A percentile compares a stretch with the other conserved stretches of the same genome.
Evolutionary conservation across 2,329 filamentous ascomycete species (phyloP).

Genomic region (Amylocarpus encephaloides): DNA sequence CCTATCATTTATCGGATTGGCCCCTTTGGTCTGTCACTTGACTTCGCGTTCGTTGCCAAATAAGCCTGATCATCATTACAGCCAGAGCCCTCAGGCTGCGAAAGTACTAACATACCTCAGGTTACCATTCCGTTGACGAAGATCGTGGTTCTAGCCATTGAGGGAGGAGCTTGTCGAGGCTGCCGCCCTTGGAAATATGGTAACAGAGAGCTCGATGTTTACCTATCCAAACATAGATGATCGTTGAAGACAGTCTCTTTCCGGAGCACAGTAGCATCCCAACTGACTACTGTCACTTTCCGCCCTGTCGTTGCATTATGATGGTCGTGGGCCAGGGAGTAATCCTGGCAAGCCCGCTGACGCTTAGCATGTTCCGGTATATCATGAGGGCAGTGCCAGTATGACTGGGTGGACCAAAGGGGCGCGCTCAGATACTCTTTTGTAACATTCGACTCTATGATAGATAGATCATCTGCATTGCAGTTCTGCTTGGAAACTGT

Average conservation of each 20-base stretch:
- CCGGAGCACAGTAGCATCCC: not conserved
- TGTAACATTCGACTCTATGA: not conserved
- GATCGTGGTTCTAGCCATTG: not conserved
- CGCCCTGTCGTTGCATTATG: not conserved
- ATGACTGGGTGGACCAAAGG: not conserved
- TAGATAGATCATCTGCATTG: not conserved
- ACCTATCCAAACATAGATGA: not conserved
- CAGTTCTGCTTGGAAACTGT: not conserved
- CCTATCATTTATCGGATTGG: too few relatives aligned
- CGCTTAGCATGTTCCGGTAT: not conserved
- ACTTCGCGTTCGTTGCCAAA: too few relatives aligned
- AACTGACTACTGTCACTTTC: not conserved
- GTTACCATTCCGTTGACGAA: too few relatives aligned
- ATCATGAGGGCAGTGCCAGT: not conserved
- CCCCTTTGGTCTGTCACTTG: too few relatives aligned
- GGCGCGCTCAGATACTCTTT: not conserved
- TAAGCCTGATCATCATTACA: too few relatives aligned
- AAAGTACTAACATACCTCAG: too few relatives aligned
- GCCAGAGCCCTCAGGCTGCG: too few relatives aligned
- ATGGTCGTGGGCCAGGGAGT: not conserved
- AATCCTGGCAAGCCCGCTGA: not conserved
- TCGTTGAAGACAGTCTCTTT: not conserved
- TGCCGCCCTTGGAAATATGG: not conserved
- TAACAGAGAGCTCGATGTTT: not conserved
- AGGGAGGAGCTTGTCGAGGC: not conserved